Percentiles rank a stretch among this genome's conserved stretches.
These are phyloP conservation scores for Saccharomyces hybrid DNA, from an alignment of 1,139 yeast species.

Conservation along the genomic window DNA sequence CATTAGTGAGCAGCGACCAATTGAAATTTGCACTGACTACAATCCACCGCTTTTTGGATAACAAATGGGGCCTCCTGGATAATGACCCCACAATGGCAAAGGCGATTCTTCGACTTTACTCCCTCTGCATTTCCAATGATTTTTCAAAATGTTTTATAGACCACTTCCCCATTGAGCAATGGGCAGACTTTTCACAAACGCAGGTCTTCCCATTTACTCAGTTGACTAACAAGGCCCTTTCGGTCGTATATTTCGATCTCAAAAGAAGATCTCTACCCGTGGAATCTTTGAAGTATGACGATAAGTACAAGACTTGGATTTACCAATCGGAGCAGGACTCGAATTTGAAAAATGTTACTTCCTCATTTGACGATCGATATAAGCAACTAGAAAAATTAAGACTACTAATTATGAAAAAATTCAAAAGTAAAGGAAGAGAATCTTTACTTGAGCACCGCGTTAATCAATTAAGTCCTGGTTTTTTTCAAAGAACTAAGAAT, in stretches of 20 bases:
- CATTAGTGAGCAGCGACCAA: slow-evolving; percentile 11
- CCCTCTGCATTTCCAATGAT: slow-evolving; percentile 10
- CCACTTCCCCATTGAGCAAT: slow-evolving; percentile 16
- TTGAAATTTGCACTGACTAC: slow-evolving; percentile 16
- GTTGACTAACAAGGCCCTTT: slow-evolving; percentile 15
- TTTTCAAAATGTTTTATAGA: slow-evolving; percentile 9
- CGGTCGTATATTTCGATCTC: slow-evolving; percentile 19
- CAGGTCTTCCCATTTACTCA: slow-evolving; percentile 3
- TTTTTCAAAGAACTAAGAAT: slow-evolving; percentile 6
- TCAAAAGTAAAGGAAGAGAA: slow-evolving; percentile 1
- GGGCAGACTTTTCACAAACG: slow-evolving; percentile 10
- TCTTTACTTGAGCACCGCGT: slow-evolving; percentile 8
- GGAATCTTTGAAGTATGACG: slow-evolving; percentile 6
- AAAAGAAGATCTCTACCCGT: slow-evolving; percentile 12
- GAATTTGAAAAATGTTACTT: slow-evolving; percentile 5
- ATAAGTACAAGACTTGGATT: slow-evolving; percentile 11
- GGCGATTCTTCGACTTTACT: slow-evolving; percentile 19
- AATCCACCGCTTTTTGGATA: slow-evolving; percentile 14
- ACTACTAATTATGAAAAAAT: slow-evolving; percentile 10
- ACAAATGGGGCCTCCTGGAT: slow-evolving; percentile 5
- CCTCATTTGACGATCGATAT: slow-evolving; percentile 13
- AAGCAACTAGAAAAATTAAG: slow-evolving; percentile 24
- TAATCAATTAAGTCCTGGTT: slow-evolving; percentile 11
- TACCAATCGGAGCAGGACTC: slow-evolving; percentile 6
- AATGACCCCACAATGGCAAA: slow-evolving; percentile 17